Evolutionary conservation across 2,329 filamentous ascomycete species (phyloP).

Genomic region (Penicillium olsonii): DNA sequence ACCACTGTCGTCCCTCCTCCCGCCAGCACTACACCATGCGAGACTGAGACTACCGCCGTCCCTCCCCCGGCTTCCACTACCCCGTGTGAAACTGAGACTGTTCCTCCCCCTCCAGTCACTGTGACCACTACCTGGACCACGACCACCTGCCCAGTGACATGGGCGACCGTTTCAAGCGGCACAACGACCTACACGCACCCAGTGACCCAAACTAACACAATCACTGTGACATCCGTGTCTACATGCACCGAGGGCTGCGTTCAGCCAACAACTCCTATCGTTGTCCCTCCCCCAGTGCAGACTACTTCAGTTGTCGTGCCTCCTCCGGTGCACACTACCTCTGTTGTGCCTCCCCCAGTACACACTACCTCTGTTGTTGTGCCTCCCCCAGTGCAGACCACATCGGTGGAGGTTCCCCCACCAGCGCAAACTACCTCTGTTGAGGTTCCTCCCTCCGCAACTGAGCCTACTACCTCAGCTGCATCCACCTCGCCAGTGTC

Average conservation of each 20-base stretch:
- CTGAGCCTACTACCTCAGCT: background rate
- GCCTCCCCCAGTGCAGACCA: background rate
- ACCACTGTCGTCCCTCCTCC: constrained; percentile 9
- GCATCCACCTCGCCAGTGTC: background rate
- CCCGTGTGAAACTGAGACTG: constrained; percentile 6
- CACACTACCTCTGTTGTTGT: background rate
- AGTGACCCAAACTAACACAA: constrained; percentile 25
- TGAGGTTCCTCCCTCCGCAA: background rate
- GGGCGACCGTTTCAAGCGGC: constrained; percentile 23
- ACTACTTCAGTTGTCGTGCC: background rate
- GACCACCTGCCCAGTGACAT: constrained; percentile 33
- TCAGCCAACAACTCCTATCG: constrained; percentile 6
- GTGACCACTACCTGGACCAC: constrained; percentile 27
- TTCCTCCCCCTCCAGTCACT: constrained; percentile 13
- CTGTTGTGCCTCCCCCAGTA: background rate
- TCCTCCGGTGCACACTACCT: constrained; percentile 1
- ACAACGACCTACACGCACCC: constrained; percentile 24
- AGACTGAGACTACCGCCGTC: constrained; percentile 1
- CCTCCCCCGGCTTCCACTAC: constrained; percentile 1
- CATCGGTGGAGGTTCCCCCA: background rate
- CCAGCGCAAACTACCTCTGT: constrained; percentile 2
- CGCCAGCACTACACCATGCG: constrained; percentile 6
- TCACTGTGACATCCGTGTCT: constrained; percentile 24
- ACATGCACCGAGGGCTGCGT: constrained; percentile 22
- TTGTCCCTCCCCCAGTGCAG: constrained; percentile 1